phyloP scores from a whole-genome alignment of 768 basidiomycete species.

The Leccinum truebloodii region DNA sequence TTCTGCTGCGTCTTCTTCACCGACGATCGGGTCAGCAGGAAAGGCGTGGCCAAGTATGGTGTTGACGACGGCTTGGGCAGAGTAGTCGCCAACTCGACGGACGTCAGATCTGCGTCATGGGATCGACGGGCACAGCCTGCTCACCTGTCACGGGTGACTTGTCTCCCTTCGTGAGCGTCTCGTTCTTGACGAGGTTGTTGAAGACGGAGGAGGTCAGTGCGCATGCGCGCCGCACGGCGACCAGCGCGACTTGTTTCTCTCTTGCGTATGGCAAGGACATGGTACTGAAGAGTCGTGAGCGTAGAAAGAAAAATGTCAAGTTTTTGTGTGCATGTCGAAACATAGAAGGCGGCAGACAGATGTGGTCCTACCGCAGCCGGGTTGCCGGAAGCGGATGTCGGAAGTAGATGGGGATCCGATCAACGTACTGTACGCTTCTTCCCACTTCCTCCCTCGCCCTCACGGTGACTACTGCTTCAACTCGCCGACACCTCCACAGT shows the following conservation, averaged over 20 bases:
- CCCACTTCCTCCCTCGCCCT: no score
- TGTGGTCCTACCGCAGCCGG: no score
- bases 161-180: conserved; percentile 88
- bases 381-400: no score
- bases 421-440: no score
- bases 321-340: no score
- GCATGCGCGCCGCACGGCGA: conserved; percentile 62
- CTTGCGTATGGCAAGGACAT: conserved; percentile 58
- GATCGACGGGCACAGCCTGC: conserved; percentile 11
- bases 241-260: conserved; percentile 81
- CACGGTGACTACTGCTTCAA: no score
- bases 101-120: conserved; percentile 22
- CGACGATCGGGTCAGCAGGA: conserved; percentile 86
- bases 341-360: no score
- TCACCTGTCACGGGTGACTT: conserved; percentile 88
- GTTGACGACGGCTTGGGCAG: conserved; percentile 91
- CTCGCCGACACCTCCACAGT: no score
- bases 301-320: neutral
- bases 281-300: conserved; percentile 9
- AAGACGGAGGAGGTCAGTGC: conserved; percentile 83
- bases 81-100: conserved; percentile 81
- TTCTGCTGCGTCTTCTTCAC: conserved; percentile 81
- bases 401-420: no score
- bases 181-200: conserved; percentile 75
- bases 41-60: conserved; percentile 76